phyloP scores from a whole-genome alignment of 108 stramenopile species.

The Licmophora abbreviata region DNA sequence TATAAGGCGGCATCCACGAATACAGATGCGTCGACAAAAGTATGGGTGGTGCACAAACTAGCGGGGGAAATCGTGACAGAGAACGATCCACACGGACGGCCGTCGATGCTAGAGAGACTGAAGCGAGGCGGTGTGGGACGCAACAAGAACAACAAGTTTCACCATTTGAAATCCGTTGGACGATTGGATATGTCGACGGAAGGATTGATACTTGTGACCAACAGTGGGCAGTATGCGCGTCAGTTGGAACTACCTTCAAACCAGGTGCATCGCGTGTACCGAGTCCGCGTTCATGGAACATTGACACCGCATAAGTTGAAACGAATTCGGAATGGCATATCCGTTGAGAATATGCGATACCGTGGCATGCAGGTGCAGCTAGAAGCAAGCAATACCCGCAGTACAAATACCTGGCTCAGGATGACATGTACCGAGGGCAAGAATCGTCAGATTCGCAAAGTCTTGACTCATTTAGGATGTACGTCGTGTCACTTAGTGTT shows the following conservation, averaged over 20 bases:
- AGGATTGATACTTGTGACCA: slow-evolving; percentile 71
- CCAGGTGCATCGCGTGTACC: slow-evolving; percentile 60
- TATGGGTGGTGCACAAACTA: slow-evolving; percentile 70
- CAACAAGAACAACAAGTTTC: slow-evolving; percentile 2
- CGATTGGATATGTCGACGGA: slow-evolving; percentile 75
- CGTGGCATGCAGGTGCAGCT: slow-evolving; percentile 54
- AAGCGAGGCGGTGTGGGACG: slow-evolving; percentile 55
- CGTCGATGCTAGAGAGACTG: slow-evolving; percentile 58
- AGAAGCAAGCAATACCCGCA: slow-evolving; percentile 28
- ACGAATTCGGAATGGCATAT: slow-evolving; percentile 42
- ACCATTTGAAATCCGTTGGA: slow-evolving; percentile 71
- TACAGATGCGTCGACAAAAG: slow-evolving; percentile 12
- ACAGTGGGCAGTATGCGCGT: slow-evolving; percentile 62
- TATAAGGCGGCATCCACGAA: not conserved
- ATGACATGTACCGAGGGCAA: slow-evolving; percentile 70
- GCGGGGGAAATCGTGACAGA: slow-evolving; percentile 66
- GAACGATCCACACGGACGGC: slow-evolving; percentile 65
- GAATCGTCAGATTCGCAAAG: slow-evolving; percentile 72
- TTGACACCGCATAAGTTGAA: slow-evolving; percentile 43
- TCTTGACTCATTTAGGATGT: slow-evolving; percentile 47
- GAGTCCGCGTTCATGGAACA: slow-evolving; percentile 64
- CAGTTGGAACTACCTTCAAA: slow-evolving; percentile 65
- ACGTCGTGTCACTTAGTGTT: slow-evolving; percentile 6
- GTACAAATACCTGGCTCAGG: slow-evolving; percentile 64
- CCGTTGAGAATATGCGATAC: slow-evolving; percentile 22